Percentiles rank a stretch among this genome's conserved stretches.
Evolutionary conservation across 176 grass and related monocot species (phyloP).

Genomic region (Tillandsia leiboldiana): DNA sequence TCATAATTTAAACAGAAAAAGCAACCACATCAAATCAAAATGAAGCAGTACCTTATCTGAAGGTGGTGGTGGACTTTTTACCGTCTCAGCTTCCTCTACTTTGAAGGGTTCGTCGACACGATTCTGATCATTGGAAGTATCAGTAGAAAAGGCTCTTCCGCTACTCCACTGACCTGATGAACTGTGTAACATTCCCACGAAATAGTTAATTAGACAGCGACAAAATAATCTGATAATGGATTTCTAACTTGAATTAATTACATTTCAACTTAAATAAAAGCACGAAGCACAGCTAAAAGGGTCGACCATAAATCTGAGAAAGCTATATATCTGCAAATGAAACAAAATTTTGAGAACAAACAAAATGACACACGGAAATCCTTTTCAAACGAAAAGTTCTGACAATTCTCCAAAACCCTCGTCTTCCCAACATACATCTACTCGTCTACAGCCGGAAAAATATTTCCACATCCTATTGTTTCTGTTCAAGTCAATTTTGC

Average conservation of each 20-base stretch:
- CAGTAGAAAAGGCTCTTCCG: conserved; percentile 39
- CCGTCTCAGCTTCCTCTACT: conserved; percentile 66
- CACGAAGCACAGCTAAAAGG: no score
- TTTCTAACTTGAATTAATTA: not conserved
- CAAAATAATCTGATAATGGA: not conserved
- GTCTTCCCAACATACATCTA: no score
- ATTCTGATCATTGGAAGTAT: conserved; percentile 23
- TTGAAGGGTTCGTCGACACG: conserved; percentile 55
- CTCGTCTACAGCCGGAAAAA: no score
- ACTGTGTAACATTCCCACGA: conserved; percentile 17
- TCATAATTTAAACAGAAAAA: not conserved
- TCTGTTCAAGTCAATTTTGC: no score
- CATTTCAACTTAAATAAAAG: not conserved
- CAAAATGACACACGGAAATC: no score
- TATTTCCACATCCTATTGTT: no score
- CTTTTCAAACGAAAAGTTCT: no score
- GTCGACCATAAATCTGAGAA: no score
- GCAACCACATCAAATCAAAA: not conserved
- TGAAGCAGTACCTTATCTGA: conserved; percentile 48
- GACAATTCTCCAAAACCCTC: no score
- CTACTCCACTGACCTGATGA: conserved; percentile 31
- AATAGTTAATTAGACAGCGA: conserved; percentile 1
- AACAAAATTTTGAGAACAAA: no score
- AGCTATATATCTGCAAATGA: no score
- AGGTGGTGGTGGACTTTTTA: conserved; percentile 40